Conservation (phyloP, 2,329 filamentous ascomycete genomes). For the Fusarium subtropicale region DNA sequence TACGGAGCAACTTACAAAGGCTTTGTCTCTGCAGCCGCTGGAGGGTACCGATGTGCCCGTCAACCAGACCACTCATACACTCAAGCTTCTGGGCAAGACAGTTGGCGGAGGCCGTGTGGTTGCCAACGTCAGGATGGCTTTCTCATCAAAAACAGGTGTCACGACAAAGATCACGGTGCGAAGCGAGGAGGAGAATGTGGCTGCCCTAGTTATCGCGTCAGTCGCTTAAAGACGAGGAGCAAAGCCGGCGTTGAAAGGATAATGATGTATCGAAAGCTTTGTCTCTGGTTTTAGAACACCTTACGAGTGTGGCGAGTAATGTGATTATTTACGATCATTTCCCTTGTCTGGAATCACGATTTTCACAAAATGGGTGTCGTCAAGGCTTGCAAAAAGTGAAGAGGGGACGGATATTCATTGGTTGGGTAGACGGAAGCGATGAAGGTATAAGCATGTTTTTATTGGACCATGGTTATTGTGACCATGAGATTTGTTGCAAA, state of each 20-base stretch:
- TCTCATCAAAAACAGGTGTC: conserved; percentile 89
- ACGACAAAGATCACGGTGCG: conserved; percentile 95
- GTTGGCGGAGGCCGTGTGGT: conserved; percentile 90
- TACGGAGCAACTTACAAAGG: conserved; percentile 87
- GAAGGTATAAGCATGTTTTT: conserved; percentile 41
- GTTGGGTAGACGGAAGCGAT: conserved; percentile 35
- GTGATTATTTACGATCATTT: conserved; percentile 42
- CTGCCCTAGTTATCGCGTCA: conserved; percentile 83
- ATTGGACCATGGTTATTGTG: conserved; percentile 34
- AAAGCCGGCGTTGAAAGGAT: conserved; percentile 52
- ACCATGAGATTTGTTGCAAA: conserved; percentile 33
- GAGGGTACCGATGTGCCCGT: conserved; percentile 94
- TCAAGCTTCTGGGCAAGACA: conserved; percentile 97
- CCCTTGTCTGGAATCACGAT: conserved; percentile 19
- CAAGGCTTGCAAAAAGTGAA: conserved; percentile 17
- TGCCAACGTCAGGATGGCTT: conserved; percentile 91
- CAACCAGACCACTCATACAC: conserved; percentile 88
- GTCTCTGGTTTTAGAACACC: conserved; percentile 47
- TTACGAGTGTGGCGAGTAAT: conserved; percentile 37
- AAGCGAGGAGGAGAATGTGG: conserved; percentile 92
- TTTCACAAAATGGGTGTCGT: conserved; percentile 5
- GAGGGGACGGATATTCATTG: conserved; percentile 11
- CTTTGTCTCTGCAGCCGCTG: conserved; percentile 89
- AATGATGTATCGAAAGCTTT: conserved; percentile 51
- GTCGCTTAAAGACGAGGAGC: conserved; percentile 72